Conservation (phyloP, 1,284 basidiomycete species). For the Ustilago loliicola region DNA sequence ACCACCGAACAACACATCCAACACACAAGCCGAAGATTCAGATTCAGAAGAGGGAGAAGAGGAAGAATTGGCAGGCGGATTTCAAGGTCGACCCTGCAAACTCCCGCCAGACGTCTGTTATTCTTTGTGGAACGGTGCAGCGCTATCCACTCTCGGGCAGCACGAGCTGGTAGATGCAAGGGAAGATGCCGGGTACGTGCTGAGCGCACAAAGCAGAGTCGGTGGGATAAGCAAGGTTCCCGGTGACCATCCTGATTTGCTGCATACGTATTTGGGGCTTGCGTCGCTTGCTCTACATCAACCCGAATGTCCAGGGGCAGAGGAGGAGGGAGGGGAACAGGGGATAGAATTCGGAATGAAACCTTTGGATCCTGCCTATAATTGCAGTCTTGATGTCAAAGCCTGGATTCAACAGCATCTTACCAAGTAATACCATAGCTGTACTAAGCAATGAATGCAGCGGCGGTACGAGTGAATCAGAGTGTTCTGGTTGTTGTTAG, state of each 20-base stretch:
- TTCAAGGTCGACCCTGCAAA: slow-evolving; percentile 58
- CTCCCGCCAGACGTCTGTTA: slow-evolving; percentile 64
- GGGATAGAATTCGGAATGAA: slow-evolving; percentile 27
- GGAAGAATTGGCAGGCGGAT: slow-evolving; percentile 38
- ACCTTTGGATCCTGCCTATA: slow-evolving; percentile 29
- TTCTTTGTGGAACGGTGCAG: slow-evolving; percentile 69
- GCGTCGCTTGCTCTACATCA: slow-evolving; percentile 62
- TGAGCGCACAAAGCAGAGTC: slow-evolving; percentile 57
- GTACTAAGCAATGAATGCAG: background rate
- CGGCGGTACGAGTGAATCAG: background rate
- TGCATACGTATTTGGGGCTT: slow-evolving; percentile 66
- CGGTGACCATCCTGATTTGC: slow-evolving; percentile 59
- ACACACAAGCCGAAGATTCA: slow-evolving; percentile 4
- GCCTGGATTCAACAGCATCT: slow-evolving; percentile 25
- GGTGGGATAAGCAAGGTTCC: slow-evolving; percentile 66
- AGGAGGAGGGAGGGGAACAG: background rate
- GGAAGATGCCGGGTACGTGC: slow-evolving; percentile 54
- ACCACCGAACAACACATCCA: background rate
- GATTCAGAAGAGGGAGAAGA: slow-evolving; percentile 28
- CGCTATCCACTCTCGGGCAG: slow-evolving; percentile 40
- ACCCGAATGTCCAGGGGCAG: background rate
- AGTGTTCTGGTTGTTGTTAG: too few species aligned
- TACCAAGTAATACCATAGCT: slow-evolving; percentile 2
- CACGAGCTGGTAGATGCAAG: slow-evolving; percentile 51
- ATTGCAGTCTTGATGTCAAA: slow-evolving; percentile 22